Evolutionary conservation across 441 rosid genomes (phyloP), one percentile per base, ranked within the genome.

Genomic region (Erodium chrysanthum): DNA sequence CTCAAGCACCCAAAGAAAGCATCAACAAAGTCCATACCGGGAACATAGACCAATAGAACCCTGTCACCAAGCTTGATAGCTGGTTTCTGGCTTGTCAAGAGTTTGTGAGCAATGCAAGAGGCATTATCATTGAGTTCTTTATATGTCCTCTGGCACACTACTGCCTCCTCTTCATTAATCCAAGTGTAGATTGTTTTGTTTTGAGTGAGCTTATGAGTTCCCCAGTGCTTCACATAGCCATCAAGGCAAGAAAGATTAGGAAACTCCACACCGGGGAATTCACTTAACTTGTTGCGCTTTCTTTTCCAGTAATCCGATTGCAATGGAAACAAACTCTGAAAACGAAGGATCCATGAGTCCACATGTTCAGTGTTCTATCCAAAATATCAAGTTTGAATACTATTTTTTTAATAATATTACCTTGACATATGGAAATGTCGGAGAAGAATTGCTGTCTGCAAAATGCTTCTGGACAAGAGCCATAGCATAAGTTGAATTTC

Each of bases 1-100:
- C 90, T 75, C 67, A 86, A 76, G 77, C 90, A 88, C 42, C 89
- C 94, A 35, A 86, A 88, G 82, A 86, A 88, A 29, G 89, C 84
- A 73, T 88, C 94, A 22, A 82, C 52, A 12, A 85, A 85, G 67
- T 88, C 94, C 67, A 88, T 76, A 65, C 94, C 90, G 0, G 94
- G 94, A 5, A 86, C 76, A 63, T 85, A 77, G 59, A 88, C 84
- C 22, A 84, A 74, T 22, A 88, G 84, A 67, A 88, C 88, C 73
- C 88, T 78, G 54, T 86, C 89, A 25, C 85, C 89, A 7, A 84
- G 81, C 73, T 75, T 85, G 75, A 88, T 78, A n/a, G 71, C 71
- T 15, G 94, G 89, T 61, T 75, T 88, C 40, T 7, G 68, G 78
- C 84, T 74, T 2, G 81, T 78, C 76, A 83, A 71, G 63, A 88